Base-by-base conservation (phyloP, 768 basidiomycete genomes). In the Myochromella boudieri region DNA sequence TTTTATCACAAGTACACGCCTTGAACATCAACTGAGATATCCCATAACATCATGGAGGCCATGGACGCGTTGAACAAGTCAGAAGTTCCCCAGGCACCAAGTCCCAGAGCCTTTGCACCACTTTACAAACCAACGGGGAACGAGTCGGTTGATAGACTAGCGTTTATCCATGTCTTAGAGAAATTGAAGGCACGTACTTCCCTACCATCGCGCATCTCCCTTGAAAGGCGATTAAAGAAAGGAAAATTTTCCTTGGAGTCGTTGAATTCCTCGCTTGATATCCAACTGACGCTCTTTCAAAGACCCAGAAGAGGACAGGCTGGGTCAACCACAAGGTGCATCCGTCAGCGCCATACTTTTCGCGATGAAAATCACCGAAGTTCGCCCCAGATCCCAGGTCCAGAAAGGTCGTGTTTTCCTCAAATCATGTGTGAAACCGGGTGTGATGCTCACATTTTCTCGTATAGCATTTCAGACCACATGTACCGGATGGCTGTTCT, bases 401-500 rank as follows among this genome's bases (percentile, higher is more conserved):
- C 91, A 4, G 91, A 95, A 69, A 93, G 91, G 92, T 89, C 24
- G 5, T 6, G 6, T 10, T 44, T 43, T 3, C 15, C 14, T 32
- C 45, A n/a, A n/a, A 25, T 25, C 4, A 18, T 24, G 17, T 38
- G 7, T 28, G n/a, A n/a, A n/a, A 22, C n/a, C n/a, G 29, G 33
- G 6, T 31, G n/a, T n/a, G 21, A 29, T 14, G 27, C 40, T 25
- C n/a, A 18, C 6, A 32, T 48, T 31, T 20, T n/a, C n/a, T 31
- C 24, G 20, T 20, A 15, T 49, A 92, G 89, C 54, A 95, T 97
- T 52, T 85, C 92, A 6, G 95, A 98, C 65, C 95, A 97, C 59
- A 97, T 97, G 95, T 91, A 93, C 63, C 76, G 95, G 37, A 97
- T 99, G 95, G 87, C 92, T 1, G 63, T 97, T n/a, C 76, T 98